Conservation (phyloP, 2,329 filamentous ascomycete species). For the Teratosphaeria nubilosa region DNA sequence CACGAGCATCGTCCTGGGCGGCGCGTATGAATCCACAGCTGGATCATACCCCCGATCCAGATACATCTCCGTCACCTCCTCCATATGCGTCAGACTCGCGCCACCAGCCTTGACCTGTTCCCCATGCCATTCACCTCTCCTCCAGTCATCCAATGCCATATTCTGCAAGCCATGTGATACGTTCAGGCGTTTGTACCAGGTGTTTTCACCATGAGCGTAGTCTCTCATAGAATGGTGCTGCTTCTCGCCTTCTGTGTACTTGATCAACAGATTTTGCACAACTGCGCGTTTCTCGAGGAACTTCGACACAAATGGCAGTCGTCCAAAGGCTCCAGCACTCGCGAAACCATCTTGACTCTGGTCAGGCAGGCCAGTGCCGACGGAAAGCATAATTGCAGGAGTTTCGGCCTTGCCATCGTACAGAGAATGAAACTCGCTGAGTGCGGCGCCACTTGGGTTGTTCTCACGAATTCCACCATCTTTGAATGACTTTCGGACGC, state of each 20-base stretch:
- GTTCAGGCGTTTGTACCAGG: conserved; percentile 43
- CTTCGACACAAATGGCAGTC: conserved; percentile 31
- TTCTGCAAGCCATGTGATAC: conserved; percentile 36
- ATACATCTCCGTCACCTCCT: conserved; percentile 32
- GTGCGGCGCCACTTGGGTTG: conserved; percentile 39
- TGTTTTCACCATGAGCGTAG: conserved; percentile 37
- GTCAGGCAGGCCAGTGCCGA: conserved; percentile 39
- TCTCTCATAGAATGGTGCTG: conserved; percentile 38
- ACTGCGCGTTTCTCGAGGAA: conserved; percentile 40
- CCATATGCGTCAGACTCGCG: conserved; percentile 35
- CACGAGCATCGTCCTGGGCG: conserved; percentile 33
- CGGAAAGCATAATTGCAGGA: conserved; percentile 36
- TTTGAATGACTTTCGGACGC: conserved; percentile 34
- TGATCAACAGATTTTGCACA: conserved; percentile 41
- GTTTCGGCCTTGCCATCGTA: conserved; percentile 31
- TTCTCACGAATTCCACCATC: conserved; percentile 43
- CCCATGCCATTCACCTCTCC: conserved; percentile 31
- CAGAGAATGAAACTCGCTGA: conserved; percentile 37
- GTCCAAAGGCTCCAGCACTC: conserved; percentile 35
- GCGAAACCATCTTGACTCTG: conserved; percentile 37
- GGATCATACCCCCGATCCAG: conserved; percentile 29
- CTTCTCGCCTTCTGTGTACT: conserved; percentile 42
- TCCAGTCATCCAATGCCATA: conserved; percentile 39
- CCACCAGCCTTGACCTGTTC: conserved; percentile 26
- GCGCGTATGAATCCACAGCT: conserved; percentile 33